Conservation (phyloP, 1,284 basidiomycete species). For the Trichosporon sp. region DNA sequence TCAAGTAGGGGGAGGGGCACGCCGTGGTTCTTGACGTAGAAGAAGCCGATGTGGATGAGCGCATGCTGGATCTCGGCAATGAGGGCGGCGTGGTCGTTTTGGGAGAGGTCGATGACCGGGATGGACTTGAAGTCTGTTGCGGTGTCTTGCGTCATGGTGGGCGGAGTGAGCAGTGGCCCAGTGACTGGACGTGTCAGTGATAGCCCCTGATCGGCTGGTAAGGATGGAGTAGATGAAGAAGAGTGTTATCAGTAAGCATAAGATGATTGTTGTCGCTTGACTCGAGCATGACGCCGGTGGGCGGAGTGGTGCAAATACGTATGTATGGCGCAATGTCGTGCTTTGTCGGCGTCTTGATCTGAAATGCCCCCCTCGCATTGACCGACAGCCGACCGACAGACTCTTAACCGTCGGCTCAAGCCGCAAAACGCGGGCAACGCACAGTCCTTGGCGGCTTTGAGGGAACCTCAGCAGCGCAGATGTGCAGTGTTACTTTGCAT, state of each 20-base stretch:
- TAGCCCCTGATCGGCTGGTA: too few species aligned
- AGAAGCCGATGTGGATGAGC: slow-evolving; percentile 18
- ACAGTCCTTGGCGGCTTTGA: too few species aligned
- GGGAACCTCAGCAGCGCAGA: too few species aligned
- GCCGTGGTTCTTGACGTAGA: slow-evolving; percentile 20
- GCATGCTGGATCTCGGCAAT: slow-evolving; percentile 16
- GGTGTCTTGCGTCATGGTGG: slow-evolving; percentile 1
- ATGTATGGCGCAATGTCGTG: not conserved
- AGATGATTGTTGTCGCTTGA: too few species aligned
- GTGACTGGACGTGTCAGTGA: not conserved
- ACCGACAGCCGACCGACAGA: not conserved
- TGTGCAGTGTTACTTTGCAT: too few species aligned
- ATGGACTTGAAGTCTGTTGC: slow-evolving; percentile 15
- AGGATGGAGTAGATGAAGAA: not conserved
- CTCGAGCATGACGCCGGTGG: not conserved
- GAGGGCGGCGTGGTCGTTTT: slow-evolving; percentile 8
- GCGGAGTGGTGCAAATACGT: not conserved
- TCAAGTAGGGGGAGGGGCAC: slow-evolving; percentile 7
- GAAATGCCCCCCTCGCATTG: too few species aligned
- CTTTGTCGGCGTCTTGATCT: not conserved
- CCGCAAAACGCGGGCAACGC: too few species aligned
- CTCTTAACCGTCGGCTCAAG: not conserved
- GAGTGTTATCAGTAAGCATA: not conserved
- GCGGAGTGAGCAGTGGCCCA: not conserved
- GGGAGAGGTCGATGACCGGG: slow-evolving; percentile 18